These are phyloP conservation scores for Gossypium longicalyx DNA, from an alignment of 345 rosid species.

Conservation along the genomic window DNA sequence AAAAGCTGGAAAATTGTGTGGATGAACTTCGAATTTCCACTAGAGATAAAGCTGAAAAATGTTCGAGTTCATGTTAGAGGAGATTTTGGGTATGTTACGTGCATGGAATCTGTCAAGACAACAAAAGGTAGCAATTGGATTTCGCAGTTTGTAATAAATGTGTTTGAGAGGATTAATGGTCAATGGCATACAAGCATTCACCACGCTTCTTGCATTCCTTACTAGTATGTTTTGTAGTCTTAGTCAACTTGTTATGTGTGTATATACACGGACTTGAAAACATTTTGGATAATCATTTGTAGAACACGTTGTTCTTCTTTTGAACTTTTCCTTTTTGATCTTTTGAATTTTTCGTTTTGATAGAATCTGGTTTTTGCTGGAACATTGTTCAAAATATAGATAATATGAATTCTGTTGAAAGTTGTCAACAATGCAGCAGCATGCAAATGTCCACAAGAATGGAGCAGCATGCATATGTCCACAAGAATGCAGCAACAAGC, in stretches of 20 bases:
- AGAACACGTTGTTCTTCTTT: too few relatives aligned
- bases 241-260: neutral
- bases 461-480: too few relatives aligned
- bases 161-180: constrained; percentile 73
- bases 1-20: constrained; percentile 93
- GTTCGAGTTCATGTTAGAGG: constrained; percentile 69
- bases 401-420: too few relatives aligned
- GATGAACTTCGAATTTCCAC: constrained; percentile 84
- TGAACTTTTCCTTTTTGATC: too few relatives aligned
- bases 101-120: constrained; percentile 75
- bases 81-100: constrained; percentile 66
- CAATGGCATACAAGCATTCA: constrained; percentile 74
- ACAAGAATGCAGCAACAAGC: too few relatives aligned
- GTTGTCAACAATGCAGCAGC: too few relatives aligned
- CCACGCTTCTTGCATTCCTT: constrained; percentile 60
- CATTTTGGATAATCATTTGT: too few relatives aligned
- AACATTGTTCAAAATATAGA: too few relatives aligned
- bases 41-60: constrained; percentile 65
- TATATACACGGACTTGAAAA: too few relatives aligned
- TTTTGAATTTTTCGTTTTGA: too few relatives aligned
- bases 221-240: neutral
- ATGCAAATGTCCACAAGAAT: too few relatives aligned
- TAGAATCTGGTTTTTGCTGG: too few relatives aligned
- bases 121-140: constrained; percentile 93
- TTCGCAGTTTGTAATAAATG: constrained; percentile 79